These are phyloP conservation scores for Blastobotrys aristatus DNA, from an alignment of 1,139 yeast species.

Conservation along the genomic window DNA sequence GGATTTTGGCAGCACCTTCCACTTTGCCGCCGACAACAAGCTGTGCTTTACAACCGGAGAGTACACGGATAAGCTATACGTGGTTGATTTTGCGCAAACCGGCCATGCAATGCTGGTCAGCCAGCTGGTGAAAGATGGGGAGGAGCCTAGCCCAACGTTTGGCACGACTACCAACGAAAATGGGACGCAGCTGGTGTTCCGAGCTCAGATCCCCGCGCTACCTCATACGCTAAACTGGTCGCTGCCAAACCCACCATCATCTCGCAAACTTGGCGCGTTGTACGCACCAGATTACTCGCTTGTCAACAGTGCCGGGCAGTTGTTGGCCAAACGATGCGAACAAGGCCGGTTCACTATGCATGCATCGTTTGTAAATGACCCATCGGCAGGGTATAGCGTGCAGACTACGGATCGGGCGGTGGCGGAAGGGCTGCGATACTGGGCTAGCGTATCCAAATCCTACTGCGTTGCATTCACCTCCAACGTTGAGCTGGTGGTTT, in stretches of 20 bases:
- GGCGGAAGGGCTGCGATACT: background rate
- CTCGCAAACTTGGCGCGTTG: background rate
- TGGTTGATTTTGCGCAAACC: background rate
- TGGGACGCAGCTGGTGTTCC: background rate
- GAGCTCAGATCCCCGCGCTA: background rate
- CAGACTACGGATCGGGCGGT: background rate
- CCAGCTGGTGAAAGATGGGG: background rate
- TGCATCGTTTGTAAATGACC: background rate
- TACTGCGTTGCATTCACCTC: background rate
- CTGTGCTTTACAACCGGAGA: background rate
- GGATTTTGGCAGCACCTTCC: conserved; percentile 5
- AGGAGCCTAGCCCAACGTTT: background rate
- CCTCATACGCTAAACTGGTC: background rate
- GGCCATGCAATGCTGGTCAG: background rate
- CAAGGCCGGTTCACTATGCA: background rate
- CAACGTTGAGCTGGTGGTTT: background rate
- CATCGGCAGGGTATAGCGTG: background rate
- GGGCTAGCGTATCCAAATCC: background rate
- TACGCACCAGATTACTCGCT: background rate
- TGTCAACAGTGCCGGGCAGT: background rate
- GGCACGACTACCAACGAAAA: background rate
- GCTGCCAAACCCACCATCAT: background rate
- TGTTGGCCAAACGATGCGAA: background rate
- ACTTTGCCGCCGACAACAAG: background rate
- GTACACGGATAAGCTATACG: background rate